phyloP scores from a whole-genome alignment of 192 early-diverging fungal species.

The Gaertneriomyces sp. region DNA sequence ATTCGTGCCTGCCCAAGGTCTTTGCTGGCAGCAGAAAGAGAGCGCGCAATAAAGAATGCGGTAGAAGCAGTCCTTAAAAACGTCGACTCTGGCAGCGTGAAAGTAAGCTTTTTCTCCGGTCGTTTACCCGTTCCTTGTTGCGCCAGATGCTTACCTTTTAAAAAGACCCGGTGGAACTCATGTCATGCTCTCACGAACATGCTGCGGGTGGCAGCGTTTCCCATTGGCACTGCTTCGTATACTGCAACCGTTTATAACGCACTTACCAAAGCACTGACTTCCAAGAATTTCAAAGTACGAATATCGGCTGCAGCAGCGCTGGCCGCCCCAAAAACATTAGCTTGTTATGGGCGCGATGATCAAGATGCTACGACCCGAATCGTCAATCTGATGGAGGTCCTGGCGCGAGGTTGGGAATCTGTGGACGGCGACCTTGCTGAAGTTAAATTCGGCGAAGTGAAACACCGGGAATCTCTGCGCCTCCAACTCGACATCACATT shows the following conservation, averaged over 20 bases:
- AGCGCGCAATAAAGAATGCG: slow-evolving; percentile 45
- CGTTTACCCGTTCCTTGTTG: neutral
- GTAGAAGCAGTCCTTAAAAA: slow-evolving; percentile 52
- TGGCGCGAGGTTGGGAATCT: slow-evolving; percentile 12
- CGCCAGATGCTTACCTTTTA: neutral
- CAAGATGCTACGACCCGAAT: neutral
- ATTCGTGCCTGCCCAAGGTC: slow-evolving; percentile 48
- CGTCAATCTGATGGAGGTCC: slow-evolving; percentile 4
- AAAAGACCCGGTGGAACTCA: slow-evolving; percentile 73
- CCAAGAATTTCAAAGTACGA: slow-evolving; percentile 75
- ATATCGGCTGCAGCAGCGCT: slow-evolving; percentile 59
- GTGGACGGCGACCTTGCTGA: slow-evolving; percentile 33
- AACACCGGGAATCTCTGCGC: slow-evolving; percentile 31
- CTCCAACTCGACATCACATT: slow-evolving; percentile 20
- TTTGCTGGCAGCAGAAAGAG: slow-evolving; percentile 43
- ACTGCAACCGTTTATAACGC: slow-evolving; percentile 50
- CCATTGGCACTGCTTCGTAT: slow-evolving; percentile 52
- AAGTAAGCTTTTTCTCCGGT: slow-evolving; percentile 39
- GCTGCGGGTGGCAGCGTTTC: slow-evolving; percentile 51
- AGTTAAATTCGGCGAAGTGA: slow-evolving; percentile 39
- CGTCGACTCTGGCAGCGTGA: slow-evolving; percentile 59
- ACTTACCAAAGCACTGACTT: slow-evolving; percentile 47
- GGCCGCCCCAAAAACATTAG: neutral
- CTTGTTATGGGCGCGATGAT: neutral
- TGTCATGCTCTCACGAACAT: slow-evolving; percentile 67